A percentile compares a stretch with the other conserved stretches of the same genome.
phyloP scores from a whole-genome alignment of 1,284 basidiomycete species.

The Xanthoconium separans region DNA sequence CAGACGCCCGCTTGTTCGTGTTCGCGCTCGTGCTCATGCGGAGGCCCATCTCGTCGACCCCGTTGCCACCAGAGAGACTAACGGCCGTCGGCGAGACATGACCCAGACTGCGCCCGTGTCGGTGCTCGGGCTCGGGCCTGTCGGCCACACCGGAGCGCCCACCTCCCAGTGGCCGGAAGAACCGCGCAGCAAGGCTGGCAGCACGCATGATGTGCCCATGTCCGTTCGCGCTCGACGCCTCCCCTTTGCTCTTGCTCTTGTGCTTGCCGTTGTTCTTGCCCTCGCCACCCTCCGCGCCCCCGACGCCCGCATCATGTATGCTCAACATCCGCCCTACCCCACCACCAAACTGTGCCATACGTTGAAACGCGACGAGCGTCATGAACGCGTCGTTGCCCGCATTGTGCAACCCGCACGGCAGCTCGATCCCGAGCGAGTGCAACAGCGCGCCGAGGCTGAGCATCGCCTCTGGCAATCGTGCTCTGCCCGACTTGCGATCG shows the following conservation, averaged over 20 bases:
- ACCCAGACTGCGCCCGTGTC: neutral
- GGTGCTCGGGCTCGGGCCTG: neutral
- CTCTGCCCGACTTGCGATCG: conserved; percentile 52
- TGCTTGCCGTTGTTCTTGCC: neutral
- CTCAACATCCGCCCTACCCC: neutral
- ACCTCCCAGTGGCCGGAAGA: conserved; percentile 16
- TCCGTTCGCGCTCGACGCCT: neutral
- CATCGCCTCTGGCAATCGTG: conserved; percentile 46
- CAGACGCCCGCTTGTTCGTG: conserved; percentile 13
- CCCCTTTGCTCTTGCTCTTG: neutral
- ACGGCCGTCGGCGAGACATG: neutral
- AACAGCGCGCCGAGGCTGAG: conserved; percentile 58
- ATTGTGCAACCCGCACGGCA: conserved; percentile 53
- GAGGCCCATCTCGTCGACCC: conserved; percentile 26
- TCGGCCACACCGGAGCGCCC: neutral
- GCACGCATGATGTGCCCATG: conserved; percentile 6
- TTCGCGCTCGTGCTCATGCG: neutral
- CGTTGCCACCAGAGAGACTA: neutral
- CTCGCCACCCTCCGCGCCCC: neutral
- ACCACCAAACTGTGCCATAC: conserved; percentile 51
- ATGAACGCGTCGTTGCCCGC: conserved; percentile 73
- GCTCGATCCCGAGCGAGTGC: conserved; percentile 46
- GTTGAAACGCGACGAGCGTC: conserved; percentile 60
- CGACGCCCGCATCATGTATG: neutral
- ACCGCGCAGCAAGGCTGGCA: conserved; percentile 14